Conservation (phyloP, 441 rosid genomes). For the Jatropha multifida region DNA sequence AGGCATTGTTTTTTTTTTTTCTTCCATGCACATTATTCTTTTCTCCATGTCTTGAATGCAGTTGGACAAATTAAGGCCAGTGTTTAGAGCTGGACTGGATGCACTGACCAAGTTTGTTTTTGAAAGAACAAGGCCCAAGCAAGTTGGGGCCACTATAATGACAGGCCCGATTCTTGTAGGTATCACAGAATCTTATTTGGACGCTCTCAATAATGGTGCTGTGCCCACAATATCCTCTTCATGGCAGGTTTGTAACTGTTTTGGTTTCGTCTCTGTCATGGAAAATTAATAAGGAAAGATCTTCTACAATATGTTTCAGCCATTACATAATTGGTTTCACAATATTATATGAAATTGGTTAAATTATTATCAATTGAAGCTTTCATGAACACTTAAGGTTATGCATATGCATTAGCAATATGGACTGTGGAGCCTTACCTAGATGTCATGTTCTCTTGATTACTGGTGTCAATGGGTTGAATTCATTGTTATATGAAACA, state of each 20-base stretch:
- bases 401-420: not conserved
- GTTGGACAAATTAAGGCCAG: constrained; percentile 81
- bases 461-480: not conserved
- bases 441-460: not conserved
- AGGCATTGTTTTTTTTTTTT: not conserved
- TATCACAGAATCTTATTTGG: constrained; percentile 81
- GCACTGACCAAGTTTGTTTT: constrained; percentile 93
- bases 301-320: not conserved
- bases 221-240: constrained; percentile 97
- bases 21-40: not conserved
- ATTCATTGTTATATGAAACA: not conserved
- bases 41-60: constrained; percentile 34
- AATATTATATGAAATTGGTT: not conserved
- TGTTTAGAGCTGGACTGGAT: constrained; percentile 83
- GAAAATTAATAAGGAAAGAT: not conserved
- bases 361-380: not conserved
- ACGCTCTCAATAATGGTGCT: constrained; percentile 96
- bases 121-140: constrained; percentile 98
- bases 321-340: not conserved
- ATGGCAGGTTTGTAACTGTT: constrained; percentile 79
- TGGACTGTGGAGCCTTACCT: not conserved
- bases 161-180: constrained; percentile 96
- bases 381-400: not conserved
- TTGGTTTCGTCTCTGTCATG: not conserved
- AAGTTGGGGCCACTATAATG: constrained; percentile 83